phyloP scores from a whole-genome alignment of 2,329 filamentous ascomycete genomes.

The Clarireedia sp. region DNA sequence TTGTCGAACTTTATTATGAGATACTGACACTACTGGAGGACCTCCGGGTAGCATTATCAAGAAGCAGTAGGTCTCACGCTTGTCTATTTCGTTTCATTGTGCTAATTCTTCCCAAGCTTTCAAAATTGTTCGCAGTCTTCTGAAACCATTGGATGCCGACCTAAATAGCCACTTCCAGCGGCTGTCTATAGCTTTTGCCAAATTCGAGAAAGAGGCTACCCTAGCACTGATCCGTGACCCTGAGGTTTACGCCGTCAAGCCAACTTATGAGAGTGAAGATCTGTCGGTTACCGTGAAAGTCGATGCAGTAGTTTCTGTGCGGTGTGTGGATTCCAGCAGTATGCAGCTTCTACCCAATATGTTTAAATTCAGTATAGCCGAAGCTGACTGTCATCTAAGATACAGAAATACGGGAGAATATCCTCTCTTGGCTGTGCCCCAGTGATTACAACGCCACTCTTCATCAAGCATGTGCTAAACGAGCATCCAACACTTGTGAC shows the following conservation, averaged over 20 bases:
- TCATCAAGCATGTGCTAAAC: constrained; percentile 3
- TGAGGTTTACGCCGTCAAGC: background rate
- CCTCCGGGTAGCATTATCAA: constrained; percentile 1
- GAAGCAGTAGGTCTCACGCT: background rate
- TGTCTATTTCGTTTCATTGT: background rate
- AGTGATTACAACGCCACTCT: constrained; percentile 3
- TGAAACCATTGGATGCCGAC: constrained; percentile 2
- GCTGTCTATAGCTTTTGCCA: background rate
- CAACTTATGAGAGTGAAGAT: background rate
- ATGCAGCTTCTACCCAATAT: no score
- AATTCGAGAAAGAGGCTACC: constrained; percentile 1
- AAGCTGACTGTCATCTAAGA: background rate
- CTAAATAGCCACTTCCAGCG: constrained; percentile 1
- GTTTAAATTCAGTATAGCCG: background rate
- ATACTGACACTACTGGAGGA: background rate
- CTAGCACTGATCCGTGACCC: background rate
- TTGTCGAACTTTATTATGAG: constrained; percentile 4
- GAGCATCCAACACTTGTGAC: constrained; percentile 5
- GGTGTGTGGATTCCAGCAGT: no score
- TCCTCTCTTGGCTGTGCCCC: constrained; percentile 7
- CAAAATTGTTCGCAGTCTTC: constrained; percentile 1
- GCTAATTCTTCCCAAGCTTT: background rate
- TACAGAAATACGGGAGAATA: background rate
- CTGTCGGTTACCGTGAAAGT: background rate
- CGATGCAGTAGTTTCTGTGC: background rate